Base-by-base conservation (phyloP, 2,329 filamentous ascomycete genomes). In the Didymella segeticola region DNA sequence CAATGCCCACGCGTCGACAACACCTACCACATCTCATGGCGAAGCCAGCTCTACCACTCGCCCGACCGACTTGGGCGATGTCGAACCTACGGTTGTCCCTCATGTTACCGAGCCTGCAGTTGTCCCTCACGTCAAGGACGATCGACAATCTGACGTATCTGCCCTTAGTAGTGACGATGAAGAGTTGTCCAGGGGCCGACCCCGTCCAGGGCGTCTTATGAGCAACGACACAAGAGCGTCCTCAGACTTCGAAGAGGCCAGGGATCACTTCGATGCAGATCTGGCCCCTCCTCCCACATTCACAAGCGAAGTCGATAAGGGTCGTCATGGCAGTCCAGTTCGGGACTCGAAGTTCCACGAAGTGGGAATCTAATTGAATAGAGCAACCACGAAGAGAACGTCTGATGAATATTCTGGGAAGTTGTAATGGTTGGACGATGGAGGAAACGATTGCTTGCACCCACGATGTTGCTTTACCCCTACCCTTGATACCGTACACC, bases 201-300 rank as follows among this genome's bases (percentile, higher is more conserved):
- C 56, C 15, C 53, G 47, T 15, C 50, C 61, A 31, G 52, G 64
- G 43, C 62, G 67, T 9, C 57, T 63, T 17, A 47, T 50, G 9
- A 71, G 60, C 29, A 61, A 61, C 2, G 64, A 75, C n/a, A 71
- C 74, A 37, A 75, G 70, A 23, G 73, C 58, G 31, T 70, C 63
- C 30, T 73, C 67, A 17, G 80, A 82, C 36, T 80, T 81, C 47
- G 81, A 85, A 51, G 83, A 85, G 69, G 80, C 78, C 9, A 75
- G 75, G 53, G 80, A 82, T 61, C 68, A 70, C 36, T 80, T 82
- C 53, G 80, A 84, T 57, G 78, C 81, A 60, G 74, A 67, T 30
- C 64, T 74, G 17, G 70, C 63, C 20, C 77, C 77, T 30, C 73
- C 75, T 14, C 75, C 77, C 30, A 73, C 67, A 27, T 78, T 79